Conservation (phyloP, 352 stramenopile species). For the Pythium dissotocum region DNA sequence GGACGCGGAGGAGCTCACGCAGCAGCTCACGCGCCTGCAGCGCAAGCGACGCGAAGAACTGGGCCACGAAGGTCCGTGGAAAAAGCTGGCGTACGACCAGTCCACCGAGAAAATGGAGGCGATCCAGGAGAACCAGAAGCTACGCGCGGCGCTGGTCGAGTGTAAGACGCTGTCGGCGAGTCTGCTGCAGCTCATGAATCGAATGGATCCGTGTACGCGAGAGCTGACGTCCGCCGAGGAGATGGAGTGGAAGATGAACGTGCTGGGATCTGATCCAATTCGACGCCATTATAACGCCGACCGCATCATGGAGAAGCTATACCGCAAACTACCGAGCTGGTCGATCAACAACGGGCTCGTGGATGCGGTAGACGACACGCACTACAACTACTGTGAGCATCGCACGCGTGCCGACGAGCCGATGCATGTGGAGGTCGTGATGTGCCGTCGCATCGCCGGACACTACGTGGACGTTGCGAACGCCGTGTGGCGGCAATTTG, state of each 20-base stretch:
- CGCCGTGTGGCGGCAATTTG: constrained; percentile 20
- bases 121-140: constrained; percentile 21
- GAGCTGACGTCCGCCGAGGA: constrained; percentile 17
- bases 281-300: constrained; percentile 20
- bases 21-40: constrained; percentile 7
- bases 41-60: constrained; percentile 1
- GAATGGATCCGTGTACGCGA: neutral
- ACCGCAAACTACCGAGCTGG: constrained; percentile 7
- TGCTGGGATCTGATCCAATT: constrained; percentile 11
- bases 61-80: constrained; percentile 32
- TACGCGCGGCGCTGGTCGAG: constrained; percentile 17
- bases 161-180: constrained; percentile 9
- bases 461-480: constrained; percentile 23
- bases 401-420: neutral
- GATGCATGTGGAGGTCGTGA: constrained; percentile 17
- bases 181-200: constrained; percentile 9
- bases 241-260: constrained; percentile 21
- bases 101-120: neutral
- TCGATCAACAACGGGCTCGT: constrained; percentile 19
- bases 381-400: constrained; percentile 13
- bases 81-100: constrained; percentile 19
- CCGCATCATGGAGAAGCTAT: constrained; percentile 23
- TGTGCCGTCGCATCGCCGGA: constrained; percentile 8
- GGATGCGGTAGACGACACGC: neutral
- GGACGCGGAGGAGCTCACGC: constrained; percentile 1